Evolutionary conservation across 352 stramenopile genomes (phyloP), one percentile per base, ranked within the genome.

Genomic region (Phytophthora idaei): DNA sequence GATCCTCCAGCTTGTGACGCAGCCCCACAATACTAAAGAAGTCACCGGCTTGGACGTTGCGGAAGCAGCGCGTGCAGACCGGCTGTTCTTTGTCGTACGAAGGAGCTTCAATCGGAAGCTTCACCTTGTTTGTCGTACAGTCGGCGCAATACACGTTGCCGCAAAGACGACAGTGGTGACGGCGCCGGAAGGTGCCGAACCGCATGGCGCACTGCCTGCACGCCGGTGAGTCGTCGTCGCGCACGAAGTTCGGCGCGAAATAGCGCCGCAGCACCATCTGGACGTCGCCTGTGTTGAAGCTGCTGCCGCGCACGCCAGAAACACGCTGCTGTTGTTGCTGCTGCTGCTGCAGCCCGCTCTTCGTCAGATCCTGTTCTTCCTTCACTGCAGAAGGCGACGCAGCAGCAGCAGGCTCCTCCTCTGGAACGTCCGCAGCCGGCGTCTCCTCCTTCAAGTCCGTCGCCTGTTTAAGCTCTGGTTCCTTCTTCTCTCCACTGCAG

Each of bases 161-260:
- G 51, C 88, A 96, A 9, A 96, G 67, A 10, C 79, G 77, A 41
- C 88, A 96, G 59, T 94, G 82, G 55, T 94, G 80, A 25, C 86
- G 83, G 10, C 86, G 83, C 27, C 86, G 81, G 39, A 94, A 84
- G 7, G 90, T 78, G 27, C 81, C 80, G 70, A 95, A 94, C 36
- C 88, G 88, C 64, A 77, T 83, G 44, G 58, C 62, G 56, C 88
- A 95, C 17, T 93, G 86, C 12, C 70, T 77, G 41, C 88, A 95
- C 6, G 69, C 69, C 6, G 67, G 57, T 3, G 62, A 74, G 7
- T 85, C 62, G 10, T 90, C 79, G 28, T 90, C 81, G 3, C 70
- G 62, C 25, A 81, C 79, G 32, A 91, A 68, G 31, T 82, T 67
- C 34, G 81, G 83, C 11, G 81, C 77, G 67, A 90, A 93, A 54